Conservation (phyloP, 2,329 filamentous ascomycete genomes). For the Sporothrix variecibatus region DNA sequence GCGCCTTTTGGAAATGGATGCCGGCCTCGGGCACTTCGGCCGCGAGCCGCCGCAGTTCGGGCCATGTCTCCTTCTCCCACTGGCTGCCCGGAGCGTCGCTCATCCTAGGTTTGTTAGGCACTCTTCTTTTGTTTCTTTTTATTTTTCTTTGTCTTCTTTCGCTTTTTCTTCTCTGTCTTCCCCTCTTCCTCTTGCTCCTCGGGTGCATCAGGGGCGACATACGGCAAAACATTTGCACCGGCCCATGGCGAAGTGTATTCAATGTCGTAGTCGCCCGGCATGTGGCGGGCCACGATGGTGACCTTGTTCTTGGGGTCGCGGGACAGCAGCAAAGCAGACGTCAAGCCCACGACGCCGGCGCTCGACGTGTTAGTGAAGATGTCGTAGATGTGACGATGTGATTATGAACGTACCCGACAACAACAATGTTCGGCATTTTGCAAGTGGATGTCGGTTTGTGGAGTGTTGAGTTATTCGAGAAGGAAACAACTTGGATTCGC, state of each 20-base stretch:
- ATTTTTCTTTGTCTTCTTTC: background rate
- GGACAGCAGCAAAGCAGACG: slow-evolving; percentile 52
- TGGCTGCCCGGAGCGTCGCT: slow-evolving; percentile 45
- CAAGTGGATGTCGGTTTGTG: background rate
- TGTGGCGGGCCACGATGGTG: slow-evolving; percentile 67
- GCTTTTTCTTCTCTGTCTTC: background rate
- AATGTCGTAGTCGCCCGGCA: slow-evolving; percentile 90
- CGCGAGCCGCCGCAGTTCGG: slow-evolving; percentile 59
- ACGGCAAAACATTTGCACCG: slow-evolving; percentile 78
- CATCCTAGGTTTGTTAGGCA: slow-evolving; percentile 43
- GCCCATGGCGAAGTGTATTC: slow-evolving; percentile 91
- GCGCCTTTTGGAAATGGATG: slow-evolving; percentile 71
- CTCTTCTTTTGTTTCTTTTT: background rate
- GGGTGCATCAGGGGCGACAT: slow-evolving; percentile 38
- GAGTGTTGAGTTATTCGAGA: background rate
- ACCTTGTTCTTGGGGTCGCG: slow-evolving; percentile 46
- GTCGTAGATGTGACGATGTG: background rate
- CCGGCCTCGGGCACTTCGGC: slow-evolving; percentile 73
- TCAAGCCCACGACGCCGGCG: slow-evolving; percentile 55
- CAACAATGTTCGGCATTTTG: slow-evolving; percentile 43
- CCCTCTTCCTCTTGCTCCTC: background rate
- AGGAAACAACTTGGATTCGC: no score
- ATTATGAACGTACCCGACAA: slow-evolving; percentile 38
- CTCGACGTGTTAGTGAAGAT: slow-evolving; percentile 31
- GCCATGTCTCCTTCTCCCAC: slow-evolving; percentile 68